Evolutionary conservation across 208 protist genomes (phyloP).

Genomic region (Leishmania tarentolae): DNA sequence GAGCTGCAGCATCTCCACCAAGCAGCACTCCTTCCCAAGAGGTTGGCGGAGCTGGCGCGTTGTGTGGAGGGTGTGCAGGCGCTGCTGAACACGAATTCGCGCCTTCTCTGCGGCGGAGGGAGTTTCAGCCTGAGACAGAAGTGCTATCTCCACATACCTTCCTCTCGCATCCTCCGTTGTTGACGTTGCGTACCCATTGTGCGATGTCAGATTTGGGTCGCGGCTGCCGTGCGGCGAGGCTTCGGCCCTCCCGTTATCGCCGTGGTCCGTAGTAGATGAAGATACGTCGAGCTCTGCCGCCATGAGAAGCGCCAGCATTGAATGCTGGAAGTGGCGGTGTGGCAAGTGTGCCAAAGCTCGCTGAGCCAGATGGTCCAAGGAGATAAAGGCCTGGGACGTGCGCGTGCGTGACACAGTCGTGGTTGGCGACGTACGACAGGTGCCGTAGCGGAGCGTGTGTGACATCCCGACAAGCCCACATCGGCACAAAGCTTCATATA

Average conservation of each 20-base stretch:
- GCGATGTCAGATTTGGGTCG: neutral
- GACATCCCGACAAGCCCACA: slow-evolving; percentile 29
- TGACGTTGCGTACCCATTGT: neutral
- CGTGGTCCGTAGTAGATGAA: neutral
- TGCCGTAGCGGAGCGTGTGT: neutral
- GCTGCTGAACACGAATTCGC: slow-evolving; percentile 58
- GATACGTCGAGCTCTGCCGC: slow-evolving; percentile 23
- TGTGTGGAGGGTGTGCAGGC: slow-evolving; percentile 52
- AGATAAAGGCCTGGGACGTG: neutral
- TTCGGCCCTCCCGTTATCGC: neutral
- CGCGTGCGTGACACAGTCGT: neutral
- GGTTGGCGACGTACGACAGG: neutral
- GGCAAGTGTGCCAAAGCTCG: slow-evolving; percentile 21
- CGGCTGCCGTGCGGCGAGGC: neutral
- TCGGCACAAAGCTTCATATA: slow-evolving; percentile 51
- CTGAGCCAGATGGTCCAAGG: slow-evolving; percentile 26
- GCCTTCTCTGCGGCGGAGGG: slow-evolving; percentile 46
- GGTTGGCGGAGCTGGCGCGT: slow-evolving; percentile 39
- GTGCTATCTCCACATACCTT: neutral
- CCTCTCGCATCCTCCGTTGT: neutral
- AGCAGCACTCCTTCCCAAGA: slow-evolving; percentile 63
- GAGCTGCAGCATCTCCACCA: slow-evolving; percentile 54
- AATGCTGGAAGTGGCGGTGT: slow-evolving; percentile 10
- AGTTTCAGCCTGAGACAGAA: neutral
- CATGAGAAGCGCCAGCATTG: slow-evolving; percentile 29